Evolutionary conservation across 2,329 filamentous ascomycete genomes (phyloP).

Genomic region (Fonsecaea monophora): DNA sequence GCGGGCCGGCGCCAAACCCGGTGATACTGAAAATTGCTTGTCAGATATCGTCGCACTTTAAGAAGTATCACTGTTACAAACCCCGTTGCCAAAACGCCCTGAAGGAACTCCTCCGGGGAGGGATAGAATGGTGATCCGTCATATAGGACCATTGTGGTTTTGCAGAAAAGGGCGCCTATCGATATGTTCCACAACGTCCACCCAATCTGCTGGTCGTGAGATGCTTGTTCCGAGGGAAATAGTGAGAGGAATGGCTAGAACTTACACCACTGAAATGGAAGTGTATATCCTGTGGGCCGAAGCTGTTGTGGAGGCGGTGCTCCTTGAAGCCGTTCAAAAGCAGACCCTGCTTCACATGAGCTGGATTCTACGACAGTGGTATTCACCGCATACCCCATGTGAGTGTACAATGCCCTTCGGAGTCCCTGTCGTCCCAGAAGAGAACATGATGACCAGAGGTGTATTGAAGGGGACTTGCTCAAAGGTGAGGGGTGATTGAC

Average conservation of each 20-base stretch:
- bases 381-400: constrained; percentile 39
- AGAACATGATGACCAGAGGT: constrained; percentile 64
- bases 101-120: constrained; percentile 45
- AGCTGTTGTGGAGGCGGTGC: constrained; percentile 39
- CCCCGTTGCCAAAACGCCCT: constrained; percentile 41
- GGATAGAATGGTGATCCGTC: constrained; percentile 16
- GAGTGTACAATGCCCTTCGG: constrained; percentile 87
- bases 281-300: constrained; percentile 46
- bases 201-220: constrained; percentile 41
- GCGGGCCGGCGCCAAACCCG: constrained; percentile 24
- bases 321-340: constrained; percentile 62
- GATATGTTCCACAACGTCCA: constrained; percentile 56
- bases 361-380: not conserved
- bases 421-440: constrained; percentile 51
- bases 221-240: not conserved
- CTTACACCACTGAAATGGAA: constrained; percentile 51
- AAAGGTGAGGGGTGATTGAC: constrained; percentile 51
- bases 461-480: constrained; percentile 71
- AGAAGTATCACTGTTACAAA: not conserved
- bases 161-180: constrained; percentile 64
- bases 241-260: not conserved
- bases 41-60: not conserved
- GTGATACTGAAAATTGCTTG: constrained; percentile 8
- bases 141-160: constrained; percentile 64
- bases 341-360: constrained; percentile 36